Evolutionary conservation across 177 flowering plant species (phyloP).

Genomic region (Tripterygium wilfordii): DNA sequence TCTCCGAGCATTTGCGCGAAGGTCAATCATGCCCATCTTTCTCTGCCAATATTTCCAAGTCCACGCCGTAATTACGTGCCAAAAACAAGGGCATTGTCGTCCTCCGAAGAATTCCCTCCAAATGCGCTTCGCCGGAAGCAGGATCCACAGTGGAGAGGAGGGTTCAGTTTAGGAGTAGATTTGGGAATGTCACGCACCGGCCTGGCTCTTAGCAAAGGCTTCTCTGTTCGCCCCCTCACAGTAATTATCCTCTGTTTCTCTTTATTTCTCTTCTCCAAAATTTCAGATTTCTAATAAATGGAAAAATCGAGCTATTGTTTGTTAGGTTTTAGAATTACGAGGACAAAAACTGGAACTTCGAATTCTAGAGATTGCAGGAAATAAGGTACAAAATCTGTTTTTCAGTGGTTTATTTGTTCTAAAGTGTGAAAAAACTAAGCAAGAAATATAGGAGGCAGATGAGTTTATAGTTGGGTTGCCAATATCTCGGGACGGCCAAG

Average conservation of each 20-base stretch:
- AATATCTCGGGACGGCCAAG: slow-evolving; percentile 60
- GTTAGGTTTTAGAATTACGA: slow-evolving; percentile 62
- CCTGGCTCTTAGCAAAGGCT: slow-evolving; percentile 89
- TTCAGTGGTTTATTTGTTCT: too few relatives aligned
- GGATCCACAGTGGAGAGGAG: slow-evolving; percentile 58
- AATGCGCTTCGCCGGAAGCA: slow-evolving; percentile 62
- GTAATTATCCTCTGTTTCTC: slow-evolving; percentile 22
- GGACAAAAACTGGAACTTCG: slow-evolving; percentile 74
- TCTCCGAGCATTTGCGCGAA: too few relatives aligned
- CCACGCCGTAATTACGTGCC: too few relatives aligned
- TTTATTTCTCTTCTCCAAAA: slow-evolving; percentile 3
- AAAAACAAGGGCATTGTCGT: slow-evolving; percentile 12
- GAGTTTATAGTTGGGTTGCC: slow-evolving; percentile 87
- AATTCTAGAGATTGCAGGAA: slow-evolving; percentile 66
- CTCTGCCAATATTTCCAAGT: too few relatives aligned
- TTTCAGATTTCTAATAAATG: not conserved
- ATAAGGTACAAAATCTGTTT: slow-evolving; percentile 33
- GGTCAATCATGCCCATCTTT: too few relatives aligned
- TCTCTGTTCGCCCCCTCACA: slow-evolving; percentile 67
- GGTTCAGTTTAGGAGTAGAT: slow-evolving; percentile 86
- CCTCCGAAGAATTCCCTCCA: slow-evolving; percentile 48
- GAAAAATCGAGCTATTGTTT: slow-evolving; percentile 1
- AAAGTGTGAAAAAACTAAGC: too few relatives aligned
- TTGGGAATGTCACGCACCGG: slow-evolving; percentile 81
- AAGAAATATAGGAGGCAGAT: slow-evolving; percentile 63